These are phyloP conservation scores for Immersiporthe knoxdaviesiana DNA, from an alignment of 2,329 filamentous ascomycete genomes.

Conservation along the genomic window DNA sequence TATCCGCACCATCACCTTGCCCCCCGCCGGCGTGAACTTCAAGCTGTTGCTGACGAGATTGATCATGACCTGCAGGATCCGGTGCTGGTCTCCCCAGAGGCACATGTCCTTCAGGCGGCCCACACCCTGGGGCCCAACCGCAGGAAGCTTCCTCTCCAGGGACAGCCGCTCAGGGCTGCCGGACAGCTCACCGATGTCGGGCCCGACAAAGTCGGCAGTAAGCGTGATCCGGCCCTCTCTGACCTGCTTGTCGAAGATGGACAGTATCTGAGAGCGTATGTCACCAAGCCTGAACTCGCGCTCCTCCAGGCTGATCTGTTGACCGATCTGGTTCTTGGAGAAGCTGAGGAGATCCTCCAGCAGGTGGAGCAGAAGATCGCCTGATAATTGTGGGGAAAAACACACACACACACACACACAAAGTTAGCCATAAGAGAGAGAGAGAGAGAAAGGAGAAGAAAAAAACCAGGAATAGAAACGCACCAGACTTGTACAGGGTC, in stretches of 20 bases:
- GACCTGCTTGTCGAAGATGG: conserved; percentile 90
- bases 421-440: neutral
- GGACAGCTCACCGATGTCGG: conserved; percentile 40
- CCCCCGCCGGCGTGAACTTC: conserved; percentile 83
- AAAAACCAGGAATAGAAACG: conserved; percentile 10
- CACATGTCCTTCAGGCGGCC: conserved; percentile 82
- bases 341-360: conserved; percentile 90
- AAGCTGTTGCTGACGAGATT: conserved; percentile 90
- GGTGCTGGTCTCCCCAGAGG: conserved; percentile 89
- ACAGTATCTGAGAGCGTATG: conserved; percentile 77
- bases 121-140: conserved; percentile 66
- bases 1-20: conserved; percentile 76
- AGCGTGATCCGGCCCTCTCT: conserved; percentile 78
- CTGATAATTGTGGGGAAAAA: conserved; percentile 26
- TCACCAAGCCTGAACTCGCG: conserved; percentile 86
- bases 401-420: neutral
- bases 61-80: conserved; percentile 90
- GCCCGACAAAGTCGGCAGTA: conserved; percentile 69
- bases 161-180: conserved; percentile 40
- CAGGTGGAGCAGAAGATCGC: conserved; percentile 80
- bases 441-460: neutral
- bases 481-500: conserved; percentile 82
- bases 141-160: conserved; percentile 51
- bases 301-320: conserved; percentile 79
- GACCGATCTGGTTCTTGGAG: conserved; percentile 92